These are phyloP conservation scores for cucumber (Cucumis sativus) DNA, from an alignment of 306 rosid species.

Conservation along the genomic window Cucumber_9930_V3 NC_026658.2:10465501-10466000, in stretches of 20 bases:
- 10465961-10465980: slow-evolving; percentile 86
- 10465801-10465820: slow-evolving; percentile 3
- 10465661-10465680: not conserved
- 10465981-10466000: slow-evolving; percentile 92
- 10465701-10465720: not conserved
- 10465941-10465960: slow-evolving; percentile 89
- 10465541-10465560: not conserved
- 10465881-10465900: slow-evolving; percentile 35
- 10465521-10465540: not conserved
- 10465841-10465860: not conserved
- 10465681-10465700: not conserved
- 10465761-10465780: not conserved
- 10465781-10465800: not conserved
- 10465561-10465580: not conserved
- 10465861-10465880: not conserved
- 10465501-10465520: not conserved
- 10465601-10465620: not conserved
- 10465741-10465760: not conserved
- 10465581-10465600: not conserved
- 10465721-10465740: not conserved
- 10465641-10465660: not conserved
- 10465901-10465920: slow-evolving; percentile 81
- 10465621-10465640: slow-evolving; percentile 4
- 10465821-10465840: slow-evolving; percentile 2
- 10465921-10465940: slow-evolving; percentile 98